Evolutionary conservation across 345 rosid genomes (phyloP).

Genomic region (Lepidium africanum): DNA sequence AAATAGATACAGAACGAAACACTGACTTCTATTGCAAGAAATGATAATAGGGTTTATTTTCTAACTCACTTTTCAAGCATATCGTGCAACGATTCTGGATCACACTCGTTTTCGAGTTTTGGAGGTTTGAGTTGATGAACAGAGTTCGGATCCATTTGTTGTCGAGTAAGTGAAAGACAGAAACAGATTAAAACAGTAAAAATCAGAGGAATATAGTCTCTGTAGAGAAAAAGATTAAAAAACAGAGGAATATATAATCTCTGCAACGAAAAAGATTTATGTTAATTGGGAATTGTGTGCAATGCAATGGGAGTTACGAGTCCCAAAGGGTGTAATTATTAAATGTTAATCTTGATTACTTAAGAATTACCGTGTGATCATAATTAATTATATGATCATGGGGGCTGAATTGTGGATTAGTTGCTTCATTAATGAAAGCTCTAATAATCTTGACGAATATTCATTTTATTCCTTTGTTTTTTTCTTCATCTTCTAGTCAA

Average conservation of each 20-base stretch:
- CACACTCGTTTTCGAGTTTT: not conserved
- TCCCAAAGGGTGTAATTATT: constrained; percentile 20
- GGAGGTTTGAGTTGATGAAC: not conserved
- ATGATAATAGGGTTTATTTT: not conserved
- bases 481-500: not conserved
- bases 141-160: constrained; percentile 11
- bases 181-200: not conserved
- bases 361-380: not conserved
- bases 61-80: constrained; percentile 1
- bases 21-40: constrained; percentile 16
- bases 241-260: not conserved
- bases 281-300: constrained; percentile 18
- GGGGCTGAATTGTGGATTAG: constrained; percentile 17
- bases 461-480: too few relatives aligned
- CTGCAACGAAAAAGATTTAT: not conserved
- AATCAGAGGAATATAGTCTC: not conserved
- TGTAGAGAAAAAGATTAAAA: too few relatives aligned
- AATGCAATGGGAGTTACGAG: constrained; percentile 21
- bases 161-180: not conserved
- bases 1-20: not conserved
- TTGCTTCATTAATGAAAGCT: not conserved
- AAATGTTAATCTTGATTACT: not conserved
- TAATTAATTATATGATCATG: constrained; percentile 18
- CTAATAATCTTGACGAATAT: not conserved
- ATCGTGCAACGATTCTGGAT: constrained; percentile 14